Evolutionary conservation across 1,284 basidiomycete genomes (phyloP).

Genomic region (Kwoniella shivajii): DNA sequence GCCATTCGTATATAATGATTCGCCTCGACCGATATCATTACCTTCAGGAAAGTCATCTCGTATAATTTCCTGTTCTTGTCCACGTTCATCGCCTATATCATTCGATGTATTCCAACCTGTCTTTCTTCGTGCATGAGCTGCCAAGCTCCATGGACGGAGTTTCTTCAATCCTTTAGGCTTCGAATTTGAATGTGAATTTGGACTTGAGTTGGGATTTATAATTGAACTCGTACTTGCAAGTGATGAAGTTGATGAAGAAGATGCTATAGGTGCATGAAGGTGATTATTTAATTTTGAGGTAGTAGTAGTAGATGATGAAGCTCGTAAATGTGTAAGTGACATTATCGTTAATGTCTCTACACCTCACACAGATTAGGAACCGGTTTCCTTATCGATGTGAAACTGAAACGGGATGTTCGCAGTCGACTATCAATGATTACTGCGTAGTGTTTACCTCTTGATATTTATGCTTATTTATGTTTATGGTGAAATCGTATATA

Average conservation of each 20-base stretch:
- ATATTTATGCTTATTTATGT: too few species aligned
- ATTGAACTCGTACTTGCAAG: background rate
- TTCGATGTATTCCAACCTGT: background rate
- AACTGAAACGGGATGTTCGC: too few species aligned
- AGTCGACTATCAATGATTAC: too few species aligned
- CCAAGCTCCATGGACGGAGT: conserved; percentile 24
- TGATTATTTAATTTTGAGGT: background rate
- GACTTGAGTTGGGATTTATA: conserved; percentile 2
- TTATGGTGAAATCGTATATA: too few species aligned
- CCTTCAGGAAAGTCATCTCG: too few species aligned
- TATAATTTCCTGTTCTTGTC: too few species aligned
- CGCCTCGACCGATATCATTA: too few species aligned
- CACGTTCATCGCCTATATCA: background rate
- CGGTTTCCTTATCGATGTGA: background rate
- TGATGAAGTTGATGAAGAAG: conserved; percentile 8
- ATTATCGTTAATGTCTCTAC: background rate
- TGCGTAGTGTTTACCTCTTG: too few species aligned
- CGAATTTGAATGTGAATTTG: conserved; percentile 1
- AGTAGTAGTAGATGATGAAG: background rate
- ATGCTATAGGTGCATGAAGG: background rate
- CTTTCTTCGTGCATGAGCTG: conserved; percentile 13
- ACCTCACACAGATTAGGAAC: background rate
- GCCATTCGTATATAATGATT: too few species aligned
- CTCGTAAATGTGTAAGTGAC: too few species aligned
- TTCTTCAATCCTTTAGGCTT: conserved; percentile 10